phyloP scores from a whole-genome alignment of 2,329 filamentous ascomycete species.

The Coniochaeta sp. region DNA sequence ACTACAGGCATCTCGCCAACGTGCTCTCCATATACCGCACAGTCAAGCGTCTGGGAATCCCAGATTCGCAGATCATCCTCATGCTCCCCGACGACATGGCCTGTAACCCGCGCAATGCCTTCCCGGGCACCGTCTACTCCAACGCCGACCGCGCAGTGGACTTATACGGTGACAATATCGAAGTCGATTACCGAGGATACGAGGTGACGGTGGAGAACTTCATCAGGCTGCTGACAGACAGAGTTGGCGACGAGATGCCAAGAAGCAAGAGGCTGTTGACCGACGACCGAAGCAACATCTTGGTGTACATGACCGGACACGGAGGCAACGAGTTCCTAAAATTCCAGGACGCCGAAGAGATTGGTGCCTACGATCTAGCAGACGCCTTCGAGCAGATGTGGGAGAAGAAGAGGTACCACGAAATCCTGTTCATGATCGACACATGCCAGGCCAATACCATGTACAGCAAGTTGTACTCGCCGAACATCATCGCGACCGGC shows the following conservation, averaged over 20 bases:
- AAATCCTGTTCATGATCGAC: conserved; percentile 99
- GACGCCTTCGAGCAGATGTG: conserved; percentile 99
- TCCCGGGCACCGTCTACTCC: conserved; percentile 96
- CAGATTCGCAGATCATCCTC: conserved; percentile 97
- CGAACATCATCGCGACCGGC: conserved; percentile 97
- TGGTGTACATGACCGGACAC: conserved; percentile 99
- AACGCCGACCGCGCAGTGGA: conserved; percentile 94
- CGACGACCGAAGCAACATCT: conserved; percentile 90
- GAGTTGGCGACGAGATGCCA: conserved; percentile 89
- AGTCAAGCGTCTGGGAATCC: conserved; percentile 94
- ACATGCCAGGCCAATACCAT: conserved; percentile 99
- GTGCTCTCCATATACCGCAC: conserved; percentile 96
- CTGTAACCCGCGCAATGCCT: conserved; percentile 96
- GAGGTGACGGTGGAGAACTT: conserved; percentile 99
- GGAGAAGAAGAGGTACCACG: conserved; percentile 99
- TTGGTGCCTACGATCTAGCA: conserved; percentile 89
- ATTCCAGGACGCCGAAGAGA: conserved; percentile 97
- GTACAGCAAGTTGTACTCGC: conserved; percentile 97
- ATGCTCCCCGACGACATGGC: conserved; percentile 99
- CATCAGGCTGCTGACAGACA: conserved; percentile 88
- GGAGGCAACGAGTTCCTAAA: conserved; percentile 97
- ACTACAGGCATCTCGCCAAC: conserved; percentile 97
- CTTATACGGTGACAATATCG: conserved; percentile 96
- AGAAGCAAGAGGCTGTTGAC: conserved; percentile 89
- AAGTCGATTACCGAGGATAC: conserved; percentile 96